Percentiles rank a stretch among this genome's conserved stretches.
Evolutionary conservation across 192 early-diverging fungal genomes (phyloP).

Genomic region (Anaeromyces robustus): DNA sequence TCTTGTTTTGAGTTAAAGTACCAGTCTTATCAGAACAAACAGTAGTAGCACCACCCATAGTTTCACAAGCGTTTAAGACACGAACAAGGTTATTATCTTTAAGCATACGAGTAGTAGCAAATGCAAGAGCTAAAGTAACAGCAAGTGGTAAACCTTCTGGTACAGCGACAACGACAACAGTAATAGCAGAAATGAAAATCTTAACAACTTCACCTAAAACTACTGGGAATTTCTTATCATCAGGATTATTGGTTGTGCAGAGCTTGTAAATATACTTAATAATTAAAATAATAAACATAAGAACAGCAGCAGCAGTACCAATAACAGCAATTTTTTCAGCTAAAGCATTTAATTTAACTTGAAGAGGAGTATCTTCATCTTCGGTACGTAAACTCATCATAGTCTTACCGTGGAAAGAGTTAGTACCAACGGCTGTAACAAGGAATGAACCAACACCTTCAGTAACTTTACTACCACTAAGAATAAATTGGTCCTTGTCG

Average conservation of each 20-base stretch:
- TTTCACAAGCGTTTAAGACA: conserved; percentile 90
- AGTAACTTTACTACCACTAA: conserved; percentile 82
- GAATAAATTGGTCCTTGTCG: conserved; percentile 53
- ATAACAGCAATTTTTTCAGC: conserved; percentile 90
- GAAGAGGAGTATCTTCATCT: conserved; percentile 76
- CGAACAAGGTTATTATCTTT: conserved; percentile 96
- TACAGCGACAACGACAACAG: conserved; percentile 91
- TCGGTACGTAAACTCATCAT: conserved; percentile 71
- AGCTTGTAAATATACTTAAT: conserved; percentile 61
- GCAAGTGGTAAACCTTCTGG: conserved; percentile 96
- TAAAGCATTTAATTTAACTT: conserved; percentile 71
- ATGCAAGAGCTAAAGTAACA: conserved; percentile 86
- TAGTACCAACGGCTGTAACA: conserved; percentile 64
- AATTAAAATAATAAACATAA: conserved; percentile 76
- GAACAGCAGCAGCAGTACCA: conserved; percentile 63
- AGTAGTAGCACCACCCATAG: conserved; percentile 87
- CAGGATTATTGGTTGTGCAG: neutral
- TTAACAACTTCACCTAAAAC: conserved; percentile 1
- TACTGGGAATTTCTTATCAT: neutral
- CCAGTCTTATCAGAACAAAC: conserved; percentile 99
- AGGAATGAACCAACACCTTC: conserved; percentile 80
- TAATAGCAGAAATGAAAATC: conserved; percentile 81
- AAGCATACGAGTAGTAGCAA: conserved; percentile 87
- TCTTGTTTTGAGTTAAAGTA: conserved; percentile 90
- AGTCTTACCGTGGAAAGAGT: conserved; percentile 78